phyloP scores from a whole-genome alignment of 139 green algal genomes.

The Chlorella sp. region DNA sequence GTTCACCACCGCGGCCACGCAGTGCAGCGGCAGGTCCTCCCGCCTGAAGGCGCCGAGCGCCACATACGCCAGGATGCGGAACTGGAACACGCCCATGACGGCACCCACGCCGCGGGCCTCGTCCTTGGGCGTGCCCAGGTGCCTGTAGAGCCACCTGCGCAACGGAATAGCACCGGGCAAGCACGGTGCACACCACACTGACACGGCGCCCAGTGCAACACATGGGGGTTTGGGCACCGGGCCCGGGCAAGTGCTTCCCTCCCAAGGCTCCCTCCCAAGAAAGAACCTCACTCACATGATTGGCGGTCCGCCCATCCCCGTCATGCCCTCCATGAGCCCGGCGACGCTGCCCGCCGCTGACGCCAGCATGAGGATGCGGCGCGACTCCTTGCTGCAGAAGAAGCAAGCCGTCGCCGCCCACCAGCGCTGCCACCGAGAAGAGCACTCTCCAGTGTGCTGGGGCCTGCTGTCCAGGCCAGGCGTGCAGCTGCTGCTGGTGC shows the following conservation, averaged over 20 bases:
- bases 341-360: neutral
- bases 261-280: too few relatives aligned
- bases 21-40: neutral
- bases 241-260: neutral
- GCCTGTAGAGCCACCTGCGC: neutral
- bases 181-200: neutral
- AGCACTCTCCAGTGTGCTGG: too few relatives aligned
- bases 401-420: too few relatives aligned
- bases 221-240: neutral
- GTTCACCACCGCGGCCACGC: neutral
- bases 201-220: too few relatives aligned
- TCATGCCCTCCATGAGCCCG: conserved; percentile 6
- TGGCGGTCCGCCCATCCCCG: conserved; percentile 2
- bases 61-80: neutral
- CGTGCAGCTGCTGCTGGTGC: too few relatives aligned
- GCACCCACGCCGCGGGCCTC: neutral
- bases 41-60: neutral
- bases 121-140: neutral
- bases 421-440: too few relatives aligned
- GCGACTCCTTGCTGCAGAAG: too few relatives aligned
- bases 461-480: too few relatives aligned
- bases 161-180: neutral
- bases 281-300: conserved; percentile 11
- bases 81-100: neutral
- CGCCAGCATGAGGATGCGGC: neutral